A percentile compares a stretch with the other conserved stretches of the same genome.
Evolutionary conservation across 1,284 basidiomycete species (phyloP).

Genomic region (Heterobasidion occidentale): DNA sequence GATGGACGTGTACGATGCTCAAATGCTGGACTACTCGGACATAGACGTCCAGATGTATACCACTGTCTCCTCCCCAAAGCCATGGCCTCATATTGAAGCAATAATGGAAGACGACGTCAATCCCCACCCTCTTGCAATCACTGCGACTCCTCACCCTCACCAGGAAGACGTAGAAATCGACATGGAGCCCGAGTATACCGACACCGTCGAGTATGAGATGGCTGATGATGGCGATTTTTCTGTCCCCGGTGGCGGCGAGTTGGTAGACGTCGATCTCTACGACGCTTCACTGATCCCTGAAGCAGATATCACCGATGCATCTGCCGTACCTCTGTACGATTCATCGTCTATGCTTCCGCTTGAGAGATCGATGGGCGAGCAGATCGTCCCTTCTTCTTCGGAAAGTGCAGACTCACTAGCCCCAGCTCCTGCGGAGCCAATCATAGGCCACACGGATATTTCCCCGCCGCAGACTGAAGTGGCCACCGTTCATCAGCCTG

Average conservation of each 20-base stretch:
- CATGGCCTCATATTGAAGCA: slow-evolving; percentile 50
- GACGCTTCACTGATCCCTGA: slow-evolving; percentile 27
- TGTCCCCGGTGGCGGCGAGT: slow-evolving; percentile 19
- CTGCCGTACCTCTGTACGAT: background rate
- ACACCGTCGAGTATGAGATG: slow-evolving; percentile 65
- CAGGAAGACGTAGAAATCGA: slow-evolving; percentile 55
- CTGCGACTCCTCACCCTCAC: slow-evolving; percentile 6
- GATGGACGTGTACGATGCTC: slow-evolving; percentile 52
- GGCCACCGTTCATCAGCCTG: no score
- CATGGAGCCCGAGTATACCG: slow-evolving; percentile 54
- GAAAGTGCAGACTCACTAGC: background rate
- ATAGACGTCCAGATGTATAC: slow-evolving; percentile 57
- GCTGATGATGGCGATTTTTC: slow-evolving; percentile 32
- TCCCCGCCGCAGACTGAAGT: background rate
- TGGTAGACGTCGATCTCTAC: slow-evolving; percentile 50
- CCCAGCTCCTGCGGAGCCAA: no score
- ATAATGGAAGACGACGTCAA: slow-evolving; percentile 55
- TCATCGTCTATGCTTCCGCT: background rate
- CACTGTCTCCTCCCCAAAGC: slow-evolving; percentile 32
- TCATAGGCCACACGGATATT: background rate
- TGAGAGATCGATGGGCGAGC: background rate
- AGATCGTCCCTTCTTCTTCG: background rate
- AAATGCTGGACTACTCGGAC: slow-evolving; percentile 62
- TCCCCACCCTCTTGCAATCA: slow-evolving; percentile 13
- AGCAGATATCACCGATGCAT: background rate